Conservation (phyloP, 495 filamentous ascomycete genomes). For the Tuber microsphaerosporum region DNA sequence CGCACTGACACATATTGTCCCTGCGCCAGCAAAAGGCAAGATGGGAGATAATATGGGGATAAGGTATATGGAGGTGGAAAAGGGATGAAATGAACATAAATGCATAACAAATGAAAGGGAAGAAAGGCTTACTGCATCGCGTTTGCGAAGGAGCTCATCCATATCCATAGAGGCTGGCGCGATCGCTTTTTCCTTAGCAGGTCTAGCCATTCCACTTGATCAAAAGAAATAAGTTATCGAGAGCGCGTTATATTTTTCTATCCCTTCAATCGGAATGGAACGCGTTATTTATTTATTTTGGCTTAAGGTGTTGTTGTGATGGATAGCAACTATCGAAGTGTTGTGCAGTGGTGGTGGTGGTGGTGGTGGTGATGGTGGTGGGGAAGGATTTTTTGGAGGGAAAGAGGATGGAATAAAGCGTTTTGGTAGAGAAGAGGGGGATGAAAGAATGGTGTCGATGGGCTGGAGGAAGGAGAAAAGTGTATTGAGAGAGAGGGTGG, state of each 20-base stretch:
- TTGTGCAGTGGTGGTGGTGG: not conserved
- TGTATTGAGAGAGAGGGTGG: slow-evolving; percentile 17
- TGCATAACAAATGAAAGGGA: not conserved
- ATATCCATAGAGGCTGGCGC: slow-evolving; percentile 31
- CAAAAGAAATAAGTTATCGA: not conserved
- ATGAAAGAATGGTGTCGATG: slow-evolving; percentile 9
- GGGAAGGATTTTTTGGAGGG: not conserved
- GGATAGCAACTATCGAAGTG: not conserved
- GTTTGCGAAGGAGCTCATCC: slow-evolving; percentile 35
- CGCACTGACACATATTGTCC: not conserved
- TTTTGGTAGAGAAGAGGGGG: slow-evolving; percentile 10
- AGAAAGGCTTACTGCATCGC: slow-evolving; percentile 36
- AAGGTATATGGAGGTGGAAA: not conserved
- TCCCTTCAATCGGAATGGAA: not conserved
- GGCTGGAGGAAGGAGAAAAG: slow-evolving; percentile 15
- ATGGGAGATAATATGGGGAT: not conserved
- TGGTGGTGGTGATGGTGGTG: slow-evolving; percentile 10
- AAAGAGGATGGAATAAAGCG: slow-evolving; percentile 9
- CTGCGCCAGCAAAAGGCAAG: not conserved
- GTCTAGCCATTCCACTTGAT: slow-evolving; percentile 10
- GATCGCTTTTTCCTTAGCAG: slow-evolving; percentile 32
- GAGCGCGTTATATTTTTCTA: not conserved
- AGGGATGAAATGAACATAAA: slow-evolving; percentile 6
- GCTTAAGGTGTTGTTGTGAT: not conserved
- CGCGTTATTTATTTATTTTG: not conserved